Evolutionary conservation across 345 rosid genomes (phyloP).

Genomic region (Lenwebbia sp.): DNA sequence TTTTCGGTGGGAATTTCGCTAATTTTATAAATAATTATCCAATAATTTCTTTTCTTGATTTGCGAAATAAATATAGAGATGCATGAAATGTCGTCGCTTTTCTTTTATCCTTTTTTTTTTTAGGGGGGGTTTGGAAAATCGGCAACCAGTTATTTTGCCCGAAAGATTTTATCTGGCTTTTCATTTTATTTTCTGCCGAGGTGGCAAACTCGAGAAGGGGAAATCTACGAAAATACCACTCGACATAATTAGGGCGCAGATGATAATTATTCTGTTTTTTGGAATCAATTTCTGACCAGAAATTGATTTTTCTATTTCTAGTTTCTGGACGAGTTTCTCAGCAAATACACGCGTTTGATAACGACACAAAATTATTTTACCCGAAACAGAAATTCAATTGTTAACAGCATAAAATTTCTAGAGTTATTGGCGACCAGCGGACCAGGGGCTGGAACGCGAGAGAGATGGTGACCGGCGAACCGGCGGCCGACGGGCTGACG

Average conservation of each 20-base stretch:
- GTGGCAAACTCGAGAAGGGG: not conserved
- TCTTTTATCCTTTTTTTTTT: not conserved
- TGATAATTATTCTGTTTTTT: too few relatives aligned
- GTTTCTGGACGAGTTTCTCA: too few relatives aligned
- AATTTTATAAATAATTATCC: not conserved
- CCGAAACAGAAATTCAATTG: too few relatives aligned
- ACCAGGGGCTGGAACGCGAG: too few relatives aligned
- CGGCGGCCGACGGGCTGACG: too few relatives aligned
- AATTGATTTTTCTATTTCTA: too few relatives aligned
- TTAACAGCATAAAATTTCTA: too few relatives aligned
- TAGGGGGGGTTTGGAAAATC: not conserved
- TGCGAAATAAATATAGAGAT: not conserved
- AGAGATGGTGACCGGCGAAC: too few relatives aligned
- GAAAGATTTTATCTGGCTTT: not conserved
- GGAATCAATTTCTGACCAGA: too few relatives aligned
- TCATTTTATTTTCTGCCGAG: not conserved
- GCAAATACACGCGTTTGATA: too few relatives aligned
- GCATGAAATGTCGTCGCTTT: not conserved
- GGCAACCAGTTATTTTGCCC: not conserved
- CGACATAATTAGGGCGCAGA: not conserved
- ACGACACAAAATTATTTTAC: too few relatives aligned
- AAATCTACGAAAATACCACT: not conserved
- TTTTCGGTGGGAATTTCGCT: not conserved
- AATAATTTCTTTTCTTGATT: not conserved
- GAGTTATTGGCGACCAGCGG: too few relatives aligned